A percentile compares a stretch with the other conserved stretches of the same genome.
Evolutionary conservation across 345 rosid species (phyloP).

Genomic region (Eucalyptus leucophloia): DNA sequence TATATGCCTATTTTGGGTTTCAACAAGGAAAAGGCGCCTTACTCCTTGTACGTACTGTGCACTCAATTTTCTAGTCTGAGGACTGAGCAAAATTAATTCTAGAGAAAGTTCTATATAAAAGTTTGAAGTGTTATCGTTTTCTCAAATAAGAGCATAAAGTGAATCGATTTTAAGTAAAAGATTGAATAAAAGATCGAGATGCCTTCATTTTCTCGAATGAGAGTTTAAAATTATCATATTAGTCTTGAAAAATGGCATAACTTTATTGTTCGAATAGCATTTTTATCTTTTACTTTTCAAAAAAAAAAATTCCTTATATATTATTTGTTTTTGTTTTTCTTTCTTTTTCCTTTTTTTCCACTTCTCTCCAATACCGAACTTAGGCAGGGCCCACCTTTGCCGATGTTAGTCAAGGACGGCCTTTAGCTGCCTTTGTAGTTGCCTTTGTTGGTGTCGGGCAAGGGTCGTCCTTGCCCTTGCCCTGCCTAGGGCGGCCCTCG

Average conservation of each 20-base stretch:
- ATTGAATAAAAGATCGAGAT: too few relatives aligned
- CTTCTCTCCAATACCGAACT: too few relatives aligned
- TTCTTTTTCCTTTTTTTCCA: fast-evolving
- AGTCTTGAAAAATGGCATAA: fast-evolving
- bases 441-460: fast-evolving
- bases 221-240: too few relatives aligned
- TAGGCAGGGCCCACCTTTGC: too few relatives aligned
- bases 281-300: too few relatives aligned
- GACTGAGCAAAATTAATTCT: not conserved
- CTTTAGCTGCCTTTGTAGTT: fast-evolving
- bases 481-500: fast-evolving
- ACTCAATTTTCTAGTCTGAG: not conserved
- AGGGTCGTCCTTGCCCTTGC: too few relatives aligned
- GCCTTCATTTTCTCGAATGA: fast-evolving
- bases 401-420: fast-evolving
- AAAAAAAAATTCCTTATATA: too few relatives aligned
- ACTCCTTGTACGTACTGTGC: not conserved
- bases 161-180: fast-evolving
- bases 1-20: not conserved
- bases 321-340: fast-evolving
- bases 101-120: too few relatives aligned
- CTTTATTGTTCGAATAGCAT: fast-evolving
- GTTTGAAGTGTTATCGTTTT: fast-evolving
- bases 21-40: not conserved
- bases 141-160: fast-evolving